phyloP scores from a whole-genome alignment of 164 flowering plant genomes.

The Vitis labrusca region DNA sequence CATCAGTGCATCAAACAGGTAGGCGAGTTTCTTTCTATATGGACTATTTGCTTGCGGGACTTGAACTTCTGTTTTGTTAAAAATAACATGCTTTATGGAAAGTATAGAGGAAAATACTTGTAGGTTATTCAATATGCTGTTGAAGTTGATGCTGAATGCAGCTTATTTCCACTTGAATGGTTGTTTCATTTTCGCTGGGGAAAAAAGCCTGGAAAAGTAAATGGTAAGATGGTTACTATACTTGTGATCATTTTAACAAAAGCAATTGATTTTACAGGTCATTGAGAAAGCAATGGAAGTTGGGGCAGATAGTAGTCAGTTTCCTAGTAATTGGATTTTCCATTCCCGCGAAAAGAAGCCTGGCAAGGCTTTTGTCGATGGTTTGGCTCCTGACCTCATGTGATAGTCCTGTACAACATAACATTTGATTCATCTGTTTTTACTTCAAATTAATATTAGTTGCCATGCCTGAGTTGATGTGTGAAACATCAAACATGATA shows the following conservation, averaged over 20 bases:
- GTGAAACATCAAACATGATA: background rate
- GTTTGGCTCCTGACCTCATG: constrained; percentile 63
- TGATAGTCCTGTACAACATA: constrained; percentile 7
- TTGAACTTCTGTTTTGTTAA: constrained; percentile 8
- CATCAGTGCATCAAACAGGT: constrained; percentile 83
- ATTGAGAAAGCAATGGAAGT: constrained; percentile 86
- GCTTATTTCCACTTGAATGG: constrained; percentile 83
- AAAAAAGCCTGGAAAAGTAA: constrained; percentile 84
- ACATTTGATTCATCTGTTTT: constrained; percentile 3
- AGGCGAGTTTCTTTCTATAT: constrained; percentile 7
- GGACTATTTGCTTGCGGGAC: constrained; percentile 3
- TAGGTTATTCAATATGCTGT: constrained; percentile 86
- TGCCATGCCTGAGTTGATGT: background rate
- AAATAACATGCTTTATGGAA: constrained; percentile 28
- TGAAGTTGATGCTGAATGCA: constrained; percentile 86
- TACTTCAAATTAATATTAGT: background rate
- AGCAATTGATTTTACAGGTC: constrained; percentile 70
- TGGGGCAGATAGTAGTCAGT: constrained; percentile 95
- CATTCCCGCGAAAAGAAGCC: constrained; percentile 95
- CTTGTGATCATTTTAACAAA: constrained; percentile 29
- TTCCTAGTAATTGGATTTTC: constrained; percentile 85
- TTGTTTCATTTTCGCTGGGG: constrained; percentile 98
- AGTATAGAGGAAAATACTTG: constrained; percentile 40
- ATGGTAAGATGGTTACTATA: constrained; percentile 59
- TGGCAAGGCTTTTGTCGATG: constrained; percentile 94